Evolutionary conservation across 2,329 filamentous ascomycete genomes (phyloP).

Genomic region (Alternaria triticimaculans): DNA sequence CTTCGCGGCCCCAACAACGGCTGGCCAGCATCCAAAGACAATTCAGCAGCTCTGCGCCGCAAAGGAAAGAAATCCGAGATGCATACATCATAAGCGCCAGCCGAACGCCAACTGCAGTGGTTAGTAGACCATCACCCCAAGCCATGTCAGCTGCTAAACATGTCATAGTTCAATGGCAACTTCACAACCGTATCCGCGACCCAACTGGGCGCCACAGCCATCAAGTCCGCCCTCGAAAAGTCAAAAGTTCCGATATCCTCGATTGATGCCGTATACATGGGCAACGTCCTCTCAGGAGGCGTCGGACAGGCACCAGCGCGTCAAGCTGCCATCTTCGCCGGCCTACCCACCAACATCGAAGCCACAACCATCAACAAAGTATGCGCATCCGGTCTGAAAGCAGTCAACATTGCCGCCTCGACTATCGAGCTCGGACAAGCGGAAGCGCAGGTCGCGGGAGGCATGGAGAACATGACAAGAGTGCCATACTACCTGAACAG

Average conservation of each 20-base stretch:
- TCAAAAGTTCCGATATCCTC: slow-evolving; percentile 80
- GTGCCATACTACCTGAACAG: slow-evolving; percentile 90
- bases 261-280: slow-evolving; percentile 96
- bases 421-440: slow-evolving; percentile 92
- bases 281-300: slow-evolving; percentile 85
- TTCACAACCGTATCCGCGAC: slow-evolving; percentile 84
- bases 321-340: slow-evolving; percentile 88
- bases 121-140: slow-evolving; percentile 47
- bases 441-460: slow-evolving; percentile 88
- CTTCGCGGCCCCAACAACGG: slow-evolving; percentile 45
- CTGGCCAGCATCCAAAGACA: slow-evolving; percentile 47
- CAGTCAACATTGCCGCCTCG: slow-evolving; percentile 86
- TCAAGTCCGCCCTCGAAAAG: slow-evolving; percentile 88
- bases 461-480: slow-evolving; percentile 97
- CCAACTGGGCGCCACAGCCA: slow-evolving; percentile 87
- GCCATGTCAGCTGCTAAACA: slow-evolving; percentile 4
- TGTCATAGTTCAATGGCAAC: slow-evolving; percentile 84
- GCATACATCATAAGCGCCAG: slow-evolving; percentile 93
- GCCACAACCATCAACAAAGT: slow-evolving; percentile 97
- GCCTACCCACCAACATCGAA: slow-evolving; percentile 80
- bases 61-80: slow-evolving; percentile 75
- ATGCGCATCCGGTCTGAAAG: slow-evolving; percentile 93
- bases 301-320: slow-evolving; percentile 91
- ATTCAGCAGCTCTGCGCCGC: slow-evolving; percentile 42
- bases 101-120: slow-evolving; percentile 88